Evolutionary conservation across 305 asterid genomes (phyloP), one percentile per base, ranked within the genome.

Genomic region (Plantago rigida): DNA sequence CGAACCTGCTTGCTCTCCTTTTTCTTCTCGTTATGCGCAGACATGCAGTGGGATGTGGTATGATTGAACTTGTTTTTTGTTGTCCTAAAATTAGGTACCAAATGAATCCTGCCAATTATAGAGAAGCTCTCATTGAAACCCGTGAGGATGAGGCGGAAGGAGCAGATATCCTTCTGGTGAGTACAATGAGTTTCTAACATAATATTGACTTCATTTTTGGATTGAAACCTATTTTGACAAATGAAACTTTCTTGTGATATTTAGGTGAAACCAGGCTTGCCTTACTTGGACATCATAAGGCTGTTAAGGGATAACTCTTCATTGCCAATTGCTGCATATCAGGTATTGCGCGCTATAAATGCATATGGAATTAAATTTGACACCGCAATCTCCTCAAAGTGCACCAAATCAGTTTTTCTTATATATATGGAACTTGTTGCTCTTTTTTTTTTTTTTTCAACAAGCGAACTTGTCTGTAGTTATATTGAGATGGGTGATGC

Each of bases 281-380:
- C 98, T 44, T 92, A 92, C 76, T 79, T 88, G 79, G 98, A 92
- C 76, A 79, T 92, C 57, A 92, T 92, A 69, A 72, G 90, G 80
- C 95, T 84, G 79, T 84, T 91, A 14, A 80, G 94, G 34, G 95
- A 91, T 71, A 88, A 81, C 81, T 84, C 95, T 68, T 70, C 93
- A 59, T 69, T 91, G 81, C 98, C 98, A 54, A 80, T 88, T 52
- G 98, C 98, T 72, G 96, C 98, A 65, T 91, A 91, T 70, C 98
- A 91, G 95, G 98, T 87, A 73, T 13, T 63, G 59, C 29, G 59
- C 34, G 12, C 39, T 50, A 13, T 39, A 31, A 5, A 15, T 31
- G 48, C 6, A 4, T 17, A 24, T 46, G 6, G 41, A 57, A 3
- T 24, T 24, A 9, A 1, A 11, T n/a, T 3, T 39, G 1, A 59